Conservation (phyloP, 2,329 filamentous ascomycete species). For the Whalleya microplaca region DNA sequence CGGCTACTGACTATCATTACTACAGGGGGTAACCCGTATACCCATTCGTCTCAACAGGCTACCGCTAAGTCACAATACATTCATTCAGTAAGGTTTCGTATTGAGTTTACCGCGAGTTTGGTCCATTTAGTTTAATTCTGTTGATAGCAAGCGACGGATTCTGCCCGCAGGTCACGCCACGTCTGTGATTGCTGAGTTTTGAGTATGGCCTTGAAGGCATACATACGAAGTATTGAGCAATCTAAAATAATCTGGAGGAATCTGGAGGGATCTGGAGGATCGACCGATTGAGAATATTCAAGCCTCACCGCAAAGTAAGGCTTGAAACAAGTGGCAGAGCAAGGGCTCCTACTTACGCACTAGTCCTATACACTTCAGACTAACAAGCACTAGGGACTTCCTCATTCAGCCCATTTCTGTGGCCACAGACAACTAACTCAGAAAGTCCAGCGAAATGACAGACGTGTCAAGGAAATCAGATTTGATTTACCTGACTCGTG, state of each 20-base stretch:
- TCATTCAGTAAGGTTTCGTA: too few species aligned
- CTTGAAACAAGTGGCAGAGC: not conserved
- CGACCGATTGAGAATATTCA: too few species aligned
- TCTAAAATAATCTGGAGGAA: too few species aligned
- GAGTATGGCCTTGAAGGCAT: too few species aligned
- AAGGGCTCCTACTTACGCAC: not conserved
- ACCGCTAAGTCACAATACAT: too few species aligned
- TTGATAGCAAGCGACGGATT: too few species aligned
- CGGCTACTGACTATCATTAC: too few species aligned
- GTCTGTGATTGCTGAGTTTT: too few species aligned
- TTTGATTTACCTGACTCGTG: not conserved
- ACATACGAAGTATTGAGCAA: too few species aligned
- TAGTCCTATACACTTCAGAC: not conserved
- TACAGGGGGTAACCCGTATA: not conserved
- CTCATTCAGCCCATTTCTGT: not conserved
- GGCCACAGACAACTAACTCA: not conserved
- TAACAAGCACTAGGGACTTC: not conserved
- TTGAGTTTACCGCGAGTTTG: not conserved
- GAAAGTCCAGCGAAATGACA: not conserved
- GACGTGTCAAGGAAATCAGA: not conserved
- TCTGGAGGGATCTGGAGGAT: too few species aligned
- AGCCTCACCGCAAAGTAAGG: not conserved
- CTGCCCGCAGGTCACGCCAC: too few species aligned
- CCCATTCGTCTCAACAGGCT: not conserved
- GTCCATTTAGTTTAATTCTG: too few species aligned